Evolutionary conservation across 345 rosid species (phyloP).

Genomic region (Mercurialis annua): DNA sequence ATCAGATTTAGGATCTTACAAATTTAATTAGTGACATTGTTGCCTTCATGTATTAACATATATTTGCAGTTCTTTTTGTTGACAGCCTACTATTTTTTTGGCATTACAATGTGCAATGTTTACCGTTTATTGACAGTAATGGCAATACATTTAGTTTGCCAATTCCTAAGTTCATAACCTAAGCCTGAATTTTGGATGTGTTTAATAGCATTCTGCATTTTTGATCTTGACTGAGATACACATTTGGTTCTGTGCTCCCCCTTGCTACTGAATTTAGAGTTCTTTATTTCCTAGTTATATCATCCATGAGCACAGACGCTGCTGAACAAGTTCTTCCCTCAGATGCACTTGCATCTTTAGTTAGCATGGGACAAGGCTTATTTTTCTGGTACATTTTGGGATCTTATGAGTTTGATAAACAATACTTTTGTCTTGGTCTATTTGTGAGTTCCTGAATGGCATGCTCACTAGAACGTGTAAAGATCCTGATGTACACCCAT

Average conservation of each 20-base stretch:
- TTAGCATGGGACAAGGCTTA: background rate
- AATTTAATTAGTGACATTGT: no score
- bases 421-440: background rate
- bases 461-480: no score
- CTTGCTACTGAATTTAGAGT: background rate
- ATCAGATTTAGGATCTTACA: no score
- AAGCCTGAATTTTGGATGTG: background rate
- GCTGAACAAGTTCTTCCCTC: background rate
- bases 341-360: background rate
- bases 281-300: background rate
- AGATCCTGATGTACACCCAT: background rate
- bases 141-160: no score
- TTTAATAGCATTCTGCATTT: background rate
- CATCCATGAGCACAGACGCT: background rate
- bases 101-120: no score
- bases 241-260: no score
- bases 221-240: background rate
- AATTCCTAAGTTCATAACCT: no score
- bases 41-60: no score
- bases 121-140: no score
- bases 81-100: no score
- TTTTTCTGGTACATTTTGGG: background rate
- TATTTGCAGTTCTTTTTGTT: no score
- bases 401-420: background rate
- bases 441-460: no score